phyloP scores from a whole-genome alignment of 352 stramenopile genomes.

The Globisporangium lucens region DNA sequence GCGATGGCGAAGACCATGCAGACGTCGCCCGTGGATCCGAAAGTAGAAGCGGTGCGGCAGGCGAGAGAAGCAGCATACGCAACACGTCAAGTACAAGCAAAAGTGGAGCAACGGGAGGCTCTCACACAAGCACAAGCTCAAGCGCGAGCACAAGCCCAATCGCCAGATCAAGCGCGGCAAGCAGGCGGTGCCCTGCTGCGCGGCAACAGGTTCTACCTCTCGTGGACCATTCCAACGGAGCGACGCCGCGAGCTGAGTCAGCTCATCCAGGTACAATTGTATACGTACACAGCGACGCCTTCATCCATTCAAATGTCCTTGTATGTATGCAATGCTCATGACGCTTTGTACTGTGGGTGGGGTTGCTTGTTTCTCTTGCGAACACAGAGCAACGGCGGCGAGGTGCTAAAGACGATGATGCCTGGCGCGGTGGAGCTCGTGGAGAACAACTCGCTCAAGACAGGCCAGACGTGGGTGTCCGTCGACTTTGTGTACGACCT shows the following conservation, averaged over 20 bases:
- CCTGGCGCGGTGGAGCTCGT: constrained; percentile 37
- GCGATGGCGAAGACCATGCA: constrained; percentile 2
- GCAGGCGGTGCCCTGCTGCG: neutral
- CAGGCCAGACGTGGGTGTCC: constrained; percentile 33
- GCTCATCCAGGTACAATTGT: constrained; percentile 15
- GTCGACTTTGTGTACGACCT: constrained; percentile 51
- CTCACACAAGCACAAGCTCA: neutral
- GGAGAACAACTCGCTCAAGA: constrained; percentile 25
- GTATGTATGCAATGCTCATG: neutral
- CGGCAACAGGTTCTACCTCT: constrained; percentile 15
- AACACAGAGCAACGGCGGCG: constrained; percentile 28
- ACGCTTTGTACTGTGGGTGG: neutral
- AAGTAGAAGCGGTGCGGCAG: neutral
- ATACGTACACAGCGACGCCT: neutral
- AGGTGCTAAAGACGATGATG: constrained; percentile 14
- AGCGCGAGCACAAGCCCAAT: neutral
- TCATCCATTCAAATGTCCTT: neutral
- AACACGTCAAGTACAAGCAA: neutral
- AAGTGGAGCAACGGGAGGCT: neutral
- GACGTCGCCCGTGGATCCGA: neutral
- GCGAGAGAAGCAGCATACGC: neutral
- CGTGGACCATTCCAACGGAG: neutral
- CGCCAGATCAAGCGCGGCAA: neutral
- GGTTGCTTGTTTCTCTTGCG: neutral
- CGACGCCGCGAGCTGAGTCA: constrained; percentile 1